These are phyloP conservation scores for Phlyctochytrium planicorne DNA, from an alignment of 192 early-diverging fungal species.

Conservation along the genomic window DNA sequence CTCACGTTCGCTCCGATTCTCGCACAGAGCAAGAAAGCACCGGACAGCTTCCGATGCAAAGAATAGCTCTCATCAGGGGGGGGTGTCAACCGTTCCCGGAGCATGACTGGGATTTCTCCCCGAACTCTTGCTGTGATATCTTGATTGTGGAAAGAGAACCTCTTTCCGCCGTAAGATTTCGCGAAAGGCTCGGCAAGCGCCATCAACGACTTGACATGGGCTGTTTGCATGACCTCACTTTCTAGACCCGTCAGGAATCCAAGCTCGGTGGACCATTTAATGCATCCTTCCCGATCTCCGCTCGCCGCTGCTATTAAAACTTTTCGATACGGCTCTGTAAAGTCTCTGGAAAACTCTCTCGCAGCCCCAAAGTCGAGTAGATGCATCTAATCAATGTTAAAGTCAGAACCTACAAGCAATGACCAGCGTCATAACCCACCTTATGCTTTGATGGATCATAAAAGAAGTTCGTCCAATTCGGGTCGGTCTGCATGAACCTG, in stretches of 20 bases:
- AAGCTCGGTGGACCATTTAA: conserved; percentile 74
- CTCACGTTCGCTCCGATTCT: conserved; percentile 65
- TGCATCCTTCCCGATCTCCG: conserved; percentile 71
- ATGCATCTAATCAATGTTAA: conserved; percentile 52
- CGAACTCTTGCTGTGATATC: conserved; percentile 81
- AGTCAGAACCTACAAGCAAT: neutral
- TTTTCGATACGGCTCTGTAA: conserved; percentile 73
- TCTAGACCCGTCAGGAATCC: conserved; percentile 95
- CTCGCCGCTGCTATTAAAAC: conserved; percentile 72
- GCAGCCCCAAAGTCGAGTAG: conserved; percentile 96
- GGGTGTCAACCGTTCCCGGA: conserved; percentile 87
- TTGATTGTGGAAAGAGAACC: conserved; percentile 80
- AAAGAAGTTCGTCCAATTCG: conserved; percentile 98
- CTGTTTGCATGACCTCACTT: conserved; percentile 76
- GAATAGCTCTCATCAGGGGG: conserved; percentile 99
- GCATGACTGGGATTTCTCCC: conserved; percentile 91
- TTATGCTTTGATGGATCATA: conserved; percentile 68
- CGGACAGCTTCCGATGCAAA: conserved; percentile 90
- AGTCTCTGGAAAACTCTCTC: conserved; percentile 71
- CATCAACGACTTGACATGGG: conserved; percentile 87
- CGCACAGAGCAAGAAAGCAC: conserved; percentile 87
- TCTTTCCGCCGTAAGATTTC: conserved; percentile 31
- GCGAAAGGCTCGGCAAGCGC: conserved; percentile 85
- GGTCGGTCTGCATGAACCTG: conserved; percentile 98
- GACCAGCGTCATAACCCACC: conserved; percentile 18